These are phyloP conservation scores for Mycena kentingensis DNA, from an alignment of 768 basidiomycete genomes.

Conservation along the genomic window DNA sequence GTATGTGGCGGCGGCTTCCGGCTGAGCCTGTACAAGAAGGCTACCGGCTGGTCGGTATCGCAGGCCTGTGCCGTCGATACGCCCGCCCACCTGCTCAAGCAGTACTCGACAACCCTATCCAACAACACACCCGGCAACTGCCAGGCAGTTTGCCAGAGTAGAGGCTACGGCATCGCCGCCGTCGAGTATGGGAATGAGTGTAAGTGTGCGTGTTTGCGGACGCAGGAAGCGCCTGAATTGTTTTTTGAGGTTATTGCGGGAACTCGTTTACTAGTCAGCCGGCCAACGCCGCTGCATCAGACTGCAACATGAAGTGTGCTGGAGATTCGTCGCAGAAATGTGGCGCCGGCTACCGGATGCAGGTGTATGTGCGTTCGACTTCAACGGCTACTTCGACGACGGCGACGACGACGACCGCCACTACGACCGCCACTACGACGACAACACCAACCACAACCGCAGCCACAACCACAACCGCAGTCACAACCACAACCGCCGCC, in stretches of 20 bases:
- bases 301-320: not conserved
- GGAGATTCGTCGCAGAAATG: not conserved
- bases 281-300: not conserved
- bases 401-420: not conserved
- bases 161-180: conserved; percentile 34
- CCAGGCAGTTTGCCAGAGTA: conserved; percentile 29
- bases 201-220: conserved; percentile 31
- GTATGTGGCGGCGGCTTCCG: conserved; percentile 1
- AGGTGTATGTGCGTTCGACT: not conserved
- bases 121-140: conserved; percentile 33
- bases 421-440: not conserved
- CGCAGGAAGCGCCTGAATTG: too few species aligned
- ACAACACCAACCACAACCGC: not conserved
- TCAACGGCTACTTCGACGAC: not conserved
- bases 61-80: conserved; percentile 24
- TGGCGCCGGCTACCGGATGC: not conserved
- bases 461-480: not conserved
- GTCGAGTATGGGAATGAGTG: conserved; percentile 35
- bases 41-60: too few species aligned
- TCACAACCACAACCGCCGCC: not conserved
- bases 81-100: conserved; percentile 23
- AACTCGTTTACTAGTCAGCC: not conserved
- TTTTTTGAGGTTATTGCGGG: not conserved
- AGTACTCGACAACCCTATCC: conserved; percentile 20
- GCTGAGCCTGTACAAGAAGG: conserved; percentile 1